Percentiles rank a stretch among this genome's conserved stretches.
Conservation (phyloP, 169 alveolate species). For the Ichthyophthirius multifiliis region DNA sequence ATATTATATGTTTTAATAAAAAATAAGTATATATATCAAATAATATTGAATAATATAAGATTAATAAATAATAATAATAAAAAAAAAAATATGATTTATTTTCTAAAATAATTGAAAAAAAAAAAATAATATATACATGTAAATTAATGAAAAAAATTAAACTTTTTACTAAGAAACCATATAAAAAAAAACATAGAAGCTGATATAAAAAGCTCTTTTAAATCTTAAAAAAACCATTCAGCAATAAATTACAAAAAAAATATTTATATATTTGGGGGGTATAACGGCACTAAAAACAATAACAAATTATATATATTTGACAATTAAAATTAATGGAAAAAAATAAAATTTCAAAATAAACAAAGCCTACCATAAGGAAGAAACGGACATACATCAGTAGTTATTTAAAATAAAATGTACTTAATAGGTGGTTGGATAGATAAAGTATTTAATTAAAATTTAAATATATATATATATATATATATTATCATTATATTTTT, state of each 20-base stretch:
- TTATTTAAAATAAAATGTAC: conserved; percentile 55
- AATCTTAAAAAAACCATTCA: conserved; percentile 74
- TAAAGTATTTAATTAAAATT: neutral
- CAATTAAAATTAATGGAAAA: conserved; percentile 35
- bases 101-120: too few species aligned
- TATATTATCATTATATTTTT: neutral
- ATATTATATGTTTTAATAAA: too few species aligned
- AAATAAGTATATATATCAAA: too few species aligned
- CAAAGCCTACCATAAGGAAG: conserved; percentile 69
- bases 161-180: too few species aligned
- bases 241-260: conserved; percentile 53
- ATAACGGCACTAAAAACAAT: conserved; percentile 74
- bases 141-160: too few species aligned
- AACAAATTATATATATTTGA: conserved; percentile 52
- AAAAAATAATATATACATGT: too few species aligned
- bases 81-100: too few species aligned
- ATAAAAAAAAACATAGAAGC: too few species aligned
- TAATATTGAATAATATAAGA: too few species aligned
- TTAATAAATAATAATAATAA: too few species aligned
- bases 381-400: conserved; percentile 86
- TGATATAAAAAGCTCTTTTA: too few species aligned
- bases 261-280: conserved; percentile 76
- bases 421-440: conserved; percentile 85
- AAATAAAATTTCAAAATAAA: neutral
- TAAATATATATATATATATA: neutral